Evolutionary conservation across 2,329 filamentous ascomycete genomes (phyloP), one percentile per base, ranked within the genome.

Genomic region (Ascochyta lentis): DNA sequence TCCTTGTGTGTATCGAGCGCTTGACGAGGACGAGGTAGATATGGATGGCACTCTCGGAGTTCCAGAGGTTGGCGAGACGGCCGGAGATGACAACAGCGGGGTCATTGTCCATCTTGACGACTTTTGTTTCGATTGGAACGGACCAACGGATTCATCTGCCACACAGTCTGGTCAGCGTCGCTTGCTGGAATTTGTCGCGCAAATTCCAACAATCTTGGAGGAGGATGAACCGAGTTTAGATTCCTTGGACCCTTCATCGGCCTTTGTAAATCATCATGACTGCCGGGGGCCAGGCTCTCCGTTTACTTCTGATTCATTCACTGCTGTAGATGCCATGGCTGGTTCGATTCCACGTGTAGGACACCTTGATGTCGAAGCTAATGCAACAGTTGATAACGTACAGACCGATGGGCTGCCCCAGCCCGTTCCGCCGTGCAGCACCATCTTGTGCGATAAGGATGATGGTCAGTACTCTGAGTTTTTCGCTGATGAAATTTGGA

Each of bases 401-500:
- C 12, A 13, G 19, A 16, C 15, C 16, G 7, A 43, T 22, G 27
- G 6, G 15, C 12, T 33, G 41, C 19, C 13, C 10, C 19, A 39
- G 7, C 33, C 33, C n/a, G n/a, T 16, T 35, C 16, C 33, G n/a
- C 9, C 15, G n/a, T 8, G n/a, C 33, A n/a, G 13, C 31, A 35
- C 8, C 33, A 6, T 7, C 7, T 16, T 19, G 2, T 5, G 16
- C 15, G n/a, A 35, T 6, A 35, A 35, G n/a, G 10, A 39, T 6
- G 8, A 38, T 10, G 5, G 23, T 3, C 4, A 23, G 3, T 6
- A 10, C 19, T 22, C 41, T 16, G 31, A 27, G 19, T 16, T 50
- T 22, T 55, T 55, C 12, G 4, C 35, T 24, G 15, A 55, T 27
- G 40, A 42, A 12, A 31, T 55, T 6, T 55, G 41, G 46, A 26